Conservation (phyloP, 2,329 filamentous ascomycete species). For the Berkeleyomyces rouxiae region DNA sequence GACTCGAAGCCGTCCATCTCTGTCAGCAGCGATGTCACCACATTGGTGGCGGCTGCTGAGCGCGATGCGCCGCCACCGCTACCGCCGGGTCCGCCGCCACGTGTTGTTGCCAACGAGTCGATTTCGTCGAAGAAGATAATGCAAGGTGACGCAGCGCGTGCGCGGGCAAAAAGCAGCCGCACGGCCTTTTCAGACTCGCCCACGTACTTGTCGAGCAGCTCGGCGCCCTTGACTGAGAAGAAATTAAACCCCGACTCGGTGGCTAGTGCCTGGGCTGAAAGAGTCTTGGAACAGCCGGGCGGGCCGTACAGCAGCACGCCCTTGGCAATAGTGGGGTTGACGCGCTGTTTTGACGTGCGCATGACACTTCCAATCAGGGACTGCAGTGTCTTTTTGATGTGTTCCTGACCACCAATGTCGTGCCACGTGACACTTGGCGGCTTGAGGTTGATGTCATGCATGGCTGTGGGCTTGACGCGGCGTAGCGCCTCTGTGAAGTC, state of each 20-base stretch:
- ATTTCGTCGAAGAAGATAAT: constrained; percentile 69
- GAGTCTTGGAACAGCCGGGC: constrained; percentile 86
- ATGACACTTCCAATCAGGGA: constrained; percentile 26
- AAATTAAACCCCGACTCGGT: constrained; percentile 88
- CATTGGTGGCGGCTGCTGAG: constrained; percentile 47
- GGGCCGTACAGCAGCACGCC: constrained; percentile 82
- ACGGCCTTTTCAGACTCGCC: constrained; percentile 82
- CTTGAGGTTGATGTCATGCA: constrained; percentile 78
- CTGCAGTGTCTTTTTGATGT: constrained; percentile 48
- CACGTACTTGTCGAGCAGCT: constrained; percentile 92
- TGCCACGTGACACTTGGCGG: constrained; percentile 73
- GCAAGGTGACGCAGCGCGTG: constrained; percentile 67
- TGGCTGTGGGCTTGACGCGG: constrained; percentile 61
- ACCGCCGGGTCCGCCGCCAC: constrained; percentile 32
- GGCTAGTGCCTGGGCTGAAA: constrained; percentile 78
- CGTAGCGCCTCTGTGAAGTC: constrained; percentile 52
- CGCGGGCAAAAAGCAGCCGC: constrained; percentile 71
- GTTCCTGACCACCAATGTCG: constrained; percentile 73
- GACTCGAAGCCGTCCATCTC: constrained; percentile 93
- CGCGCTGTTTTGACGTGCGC: constrained; percentile 20
- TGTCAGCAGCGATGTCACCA: constrained; percentile 75
- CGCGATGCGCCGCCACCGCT: constrained; percentile 22
- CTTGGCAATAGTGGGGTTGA: constrained; percentile 46
- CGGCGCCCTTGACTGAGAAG: constrained; percentile 82
- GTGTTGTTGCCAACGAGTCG: constrained; percentile 39